phyloP scores from a whole-genome alignment of 257 asterid species.

The Agastache rugosa region DNA sequence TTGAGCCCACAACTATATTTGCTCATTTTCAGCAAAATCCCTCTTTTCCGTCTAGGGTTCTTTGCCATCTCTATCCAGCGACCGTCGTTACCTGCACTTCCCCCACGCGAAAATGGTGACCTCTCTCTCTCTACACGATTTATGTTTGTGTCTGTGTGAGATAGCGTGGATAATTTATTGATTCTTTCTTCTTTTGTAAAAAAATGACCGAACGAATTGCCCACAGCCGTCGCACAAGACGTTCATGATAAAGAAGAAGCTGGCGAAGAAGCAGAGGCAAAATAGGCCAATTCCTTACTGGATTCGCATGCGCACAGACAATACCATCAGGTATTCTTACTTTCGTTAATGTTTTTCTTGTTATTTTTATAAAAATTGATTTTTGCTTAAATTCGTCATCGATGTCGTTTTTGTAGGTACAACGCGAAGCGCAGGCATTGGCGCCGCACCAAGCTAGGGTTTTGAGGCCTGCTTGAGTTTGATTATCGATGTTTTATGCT shows the following conservation, averaged over 20 bases:
- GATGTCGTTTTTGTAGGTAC: conserved; percentile 17
- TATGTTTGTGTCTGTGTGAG: neutral
- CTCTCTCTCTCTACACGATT: neutral
- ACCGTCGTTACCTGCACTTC: neutral
- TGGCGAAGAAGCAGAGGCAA: conserved; percentile 57
- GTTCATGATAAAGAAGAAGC: conserved; percentile 53
- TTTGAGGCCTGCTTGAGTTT: neutral
- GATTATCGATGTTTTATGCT: neutral
- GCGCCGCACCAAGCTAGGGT: conserved; percentile 36
- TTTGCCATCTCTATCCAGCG: neutral
- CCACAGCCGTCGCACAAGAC: conserved; percentile 51
- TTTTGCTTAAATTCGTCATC: neutral
- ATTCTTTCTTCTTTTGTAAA: too few relatives aligned
- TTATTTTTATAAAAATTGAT: neutral
- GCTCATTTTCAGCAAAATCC: neutral
- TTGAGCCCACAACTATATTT: neutral
- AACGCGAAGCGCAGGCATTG: conserved; percentile 40
- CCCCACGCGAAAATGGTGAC: conserved; percentile 22
- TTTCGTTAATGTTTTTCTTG: neutral
- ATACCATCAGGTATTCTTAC: conserved; percentile 43
- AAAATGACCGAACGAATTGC: neutral
- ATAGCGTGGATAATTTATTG: neutral
- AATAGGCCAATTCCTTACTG: conserved; percentile 52
- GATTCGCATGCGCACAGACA: conserved; percentile 53
- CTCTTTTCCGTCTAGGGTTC: conserved; percentile 1